Conservation (phyloP, 78 protist genomes). For the Dictyostelium purpureum region DNA sequence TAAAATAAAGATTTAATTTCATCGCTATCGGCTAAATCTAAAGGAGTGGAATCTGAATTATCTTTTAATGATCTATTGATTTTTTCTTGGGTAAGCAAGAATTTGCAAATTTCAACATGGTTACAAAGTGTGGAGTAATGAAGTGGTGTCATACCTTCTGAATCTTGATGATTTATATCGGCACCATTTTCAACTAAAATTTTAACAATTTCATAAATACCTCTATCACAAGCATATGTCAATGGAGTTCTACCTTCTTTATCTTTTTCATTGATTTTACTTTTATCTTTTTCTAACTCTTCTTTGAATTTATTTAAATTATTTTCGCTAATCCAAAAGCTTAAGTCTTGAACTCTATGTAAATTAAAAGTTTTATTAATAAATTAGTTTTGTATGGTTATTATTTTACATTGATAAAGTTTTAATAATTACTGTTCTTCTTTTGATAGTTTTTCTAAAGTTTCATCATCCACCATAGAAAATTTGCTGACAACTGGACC, state of each 20-base stretch:
- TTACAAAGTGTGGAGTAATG: slow-evolving; percentile 37
- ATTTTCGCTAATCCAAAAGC: slow-evolving; percentile 26
- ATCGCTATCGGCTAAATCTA: not conserved
- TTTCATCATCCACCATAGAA: slow-evolving; percentile 14
- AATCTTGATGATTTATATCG: slow-evolving; percentile 37
- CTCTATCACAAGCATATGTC: slow-evolving; percentile 68
- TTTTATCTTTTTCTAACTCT: not conserved
- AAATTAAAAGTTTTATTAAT: not conserved
- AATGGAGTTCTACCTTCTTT: slow-evolving; percentile 40
- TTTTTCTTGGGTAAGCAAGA: not conserved
- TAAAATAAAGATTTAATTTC: not conserved
- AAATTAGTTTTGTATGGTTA: not conserved
- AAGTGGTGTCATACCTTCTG: slow-evolving; percentile 60
- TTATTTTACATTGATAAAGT: too few species aligned
- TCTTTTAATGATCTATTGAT: not conserved
- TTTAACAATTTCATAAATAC: slow-evolving; percentile 14
- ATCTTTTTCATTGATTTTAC: slow-evolving; percentile 16
- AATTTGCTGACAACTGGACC: slow-evolving; percentile 70
- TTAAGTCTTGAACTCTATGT: slow-evolving; percentile 14
- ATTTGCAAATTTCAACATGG: not conserved
- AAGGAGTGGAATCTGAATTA: not conserved
- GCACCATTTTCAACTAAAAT: not conserved
- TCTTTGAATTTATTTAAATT: slow-evolving; percentile 18
- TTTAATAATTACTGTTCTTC: not conserved
- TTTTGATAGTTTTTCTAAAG: not conserved